phyloP scores from a whole-genome alignment of 2,329 filamentous ascomycete genomes.

The Clarireedia homoeocarpa region DNA sequence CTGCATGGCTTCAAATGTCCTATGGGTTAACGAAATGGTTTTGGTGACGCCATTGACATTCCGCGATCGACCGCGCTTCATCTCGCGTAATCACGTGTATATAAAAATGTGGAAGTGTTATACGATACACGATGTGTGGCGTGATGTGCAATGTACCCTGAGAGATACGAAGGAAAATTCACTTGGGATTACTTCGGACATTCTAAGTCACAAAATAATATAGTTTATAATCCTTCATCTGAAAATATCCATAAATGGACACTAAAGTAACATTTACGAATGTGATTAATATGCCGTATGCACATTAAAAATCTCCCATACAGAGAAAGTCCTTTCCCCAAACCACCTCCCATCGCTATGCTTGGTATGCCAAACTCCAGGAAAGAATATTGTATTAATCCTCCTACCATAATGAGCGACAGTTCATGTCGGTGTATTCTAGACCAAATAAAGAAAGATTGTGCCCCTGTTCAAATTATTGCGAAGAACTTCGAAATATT shows the following conservation, averaged over 20 bases:
- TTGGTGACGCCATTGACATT: background rate
- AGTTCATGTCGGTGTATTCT: constrained; percentile 17
- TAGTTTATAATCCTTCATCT: background rate
- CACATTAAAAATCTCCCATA: background rate
- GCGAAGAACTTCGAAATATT: background rate
- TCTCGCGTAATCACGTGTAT: background rate
- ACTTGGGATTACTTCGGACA: background rate
- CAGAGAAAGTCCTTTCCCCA: constrained; percentile 31
- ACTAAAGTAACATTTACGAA: background rate
- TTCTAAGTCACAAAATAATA: background rate
- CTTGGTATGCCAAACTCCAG: constrained; percentile 24
- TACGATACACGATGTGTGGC: too few species aligned
- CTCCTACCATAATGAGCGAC: constrained; percentile 10
- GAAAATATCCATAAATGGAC: background rate
- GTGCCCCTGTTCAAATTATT: background rate
- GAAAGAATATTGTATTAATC: constrained; percentile 11
- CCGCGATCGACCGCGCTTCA: background rate
- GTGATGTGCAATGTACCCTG: too few species aligned
- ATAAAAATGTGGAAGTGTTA: background rate
- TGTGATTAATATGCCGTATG: background rate
- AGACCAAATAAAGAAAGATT: constrained; percentile 18
- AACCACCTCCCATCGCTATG: constrained; percentile 21
- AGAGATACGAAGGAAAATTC: too few species aligned
- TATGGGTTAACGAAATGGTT: background rate
- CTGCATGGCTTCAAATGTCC: background rate